Conservation (phyloP, 2,329 filamentous ascomycete genomes). For the Aspergillus amoenus region DNA sequence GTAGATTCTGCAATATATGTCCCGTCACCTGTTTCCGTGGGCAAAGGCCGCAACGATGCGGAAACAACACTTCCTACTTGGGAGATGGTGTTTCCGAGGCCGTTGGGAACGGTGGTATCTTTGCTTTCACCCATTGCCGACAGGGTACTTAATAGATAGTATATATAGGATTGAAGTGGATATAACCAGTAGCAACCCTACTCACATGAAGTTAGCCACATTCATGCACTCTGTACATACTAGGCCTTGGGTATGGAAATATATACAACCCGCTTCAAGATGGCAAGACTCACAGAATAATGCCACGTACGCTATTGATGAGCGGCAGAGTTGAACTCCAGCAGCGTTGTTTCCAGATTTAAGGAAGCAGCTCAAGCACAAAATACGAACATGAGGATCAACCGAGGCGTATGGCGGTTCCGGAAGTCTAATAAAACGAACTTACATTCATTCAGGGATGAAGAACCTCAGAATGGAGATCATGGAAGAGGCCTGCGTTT, state of each 20-base stretch:
- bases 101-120: constrained; percentile 26
- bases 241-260: neutral
- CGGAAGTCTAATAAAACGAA: neutral
- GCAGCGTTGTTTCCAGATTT: neutral
- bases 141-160: neutral
- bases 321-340: neutral
- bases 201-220: neutral
- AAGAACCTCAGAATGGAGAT: neutral
- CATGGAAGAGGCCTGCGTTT: neutral
- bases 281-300: neutral
- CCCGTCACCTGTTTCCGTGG: constrained; percentile 42
- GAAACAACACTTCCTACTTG: constrained; percentile 41
- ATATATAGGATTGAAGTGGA: neutral
- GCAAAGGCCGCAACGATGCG: constrained; percentile 43
- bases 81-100: constrained; percentile 36
- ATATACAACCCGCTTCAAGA: neutral
- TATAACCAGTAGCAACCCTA: constrained; percentile 2
- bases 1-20: constrained; percentile 38
- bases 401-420: neutral
- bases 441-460: neutral
- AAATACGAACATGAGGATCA: neutral
- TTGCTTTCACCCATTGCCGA: constrained; percentile 22
- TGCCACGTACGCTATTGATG: neutral
- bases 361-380: neutral
- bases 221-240: neutral